A percentile compares a stretch with the other conserved stretches of the same genome.
Conservation (phyloP, 306 rosid genomes). For the Senna tora region DNA sequence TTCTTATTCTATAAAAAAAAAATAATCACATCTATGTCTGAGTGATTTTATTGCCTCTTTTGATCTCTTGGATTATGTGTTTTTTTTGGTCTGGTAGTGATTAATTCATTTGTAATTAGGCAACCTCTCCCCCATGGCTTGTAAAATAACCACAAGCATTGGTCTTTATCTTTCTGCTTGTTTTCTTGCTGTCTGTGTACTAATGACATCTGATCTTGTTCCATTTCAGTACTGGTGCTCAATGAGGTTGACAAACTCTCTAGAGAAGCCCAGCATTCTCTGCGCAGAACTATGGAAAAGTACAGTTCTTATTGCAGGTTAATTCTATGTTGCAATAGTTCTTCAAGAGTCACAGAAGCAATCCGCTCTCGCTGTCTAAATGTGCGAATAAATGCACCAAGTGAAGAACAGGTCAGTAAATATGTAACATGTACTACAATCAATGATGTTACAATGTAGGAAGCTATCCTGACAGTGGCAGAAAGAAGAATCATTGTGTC, state of each 20-base stretch:
- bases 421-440: neutral
- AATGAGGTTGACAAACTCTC: conserved; percentile 96
- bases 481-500: neutral
- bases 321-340: conserved; percentile 90
- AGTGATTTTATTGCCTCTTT: neutral
- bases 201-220: conserved; percentile 39
- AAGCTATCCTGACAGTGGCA: neutral
- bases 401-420: conserved; percentile 71
- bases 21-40: neutral
- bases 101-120: neutral
- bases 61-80: conserved; percentile 3
- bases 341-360: conserved; percentile 96
- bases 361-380: conserved; percentile 94
- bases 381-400: conserved; percentile 82
- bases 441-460: neutral
- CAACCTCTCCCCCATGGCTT: neutral
- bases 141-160: neutral
- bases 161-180: neutral
- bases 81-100: conserved; percentile 8
- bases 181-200: conserved; percentile 11
- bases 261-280: conserved; percentile 95
- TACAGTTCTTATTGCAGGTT: conserved; percentile 90
- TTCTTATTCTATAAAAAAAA: no score
- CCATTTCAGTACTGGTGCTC: conserved; percentile 71
- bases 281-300: conserved; percentile 95